Conservation (phyloP, 148 eudicot genomes). For the Rhododendron ferrugineum region DNA sequence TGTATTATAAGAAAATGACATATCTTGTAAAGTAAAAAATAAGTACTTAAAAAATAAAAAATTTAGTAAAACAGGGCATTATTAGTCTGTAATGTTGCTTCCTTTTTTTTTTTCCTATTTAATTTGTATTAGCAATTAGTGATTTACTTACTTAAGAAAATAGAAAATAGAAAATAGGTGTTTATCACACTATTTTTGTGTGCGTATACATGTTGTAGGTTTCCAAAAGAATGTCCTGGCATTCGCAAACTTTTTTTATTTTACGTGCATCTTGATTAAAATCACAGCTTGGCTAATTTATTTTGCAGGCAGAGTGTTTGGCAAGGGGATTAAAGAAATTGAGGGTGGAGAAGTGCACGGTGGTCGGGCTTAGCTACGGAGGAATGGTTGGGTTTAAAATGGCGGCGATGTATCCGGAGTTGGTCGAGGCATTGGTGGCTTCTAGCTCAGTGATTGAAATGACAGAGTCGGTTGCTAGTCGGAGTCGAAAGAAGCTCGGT, state of each 20-base stretch:
- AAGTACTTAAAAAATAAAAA: too few relatives aligned
- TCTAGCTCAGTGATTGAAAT: constrained; percentile 23
- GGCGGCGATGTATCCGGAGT: constrained; percentile 37
- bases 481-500: constrained; percentile 20
- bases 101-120: too few relatives aligned
- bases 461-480: constrained; percentile 25
- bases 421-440: constrained; percentile 42
- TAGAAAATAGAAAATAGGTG: too few relatives aligned
- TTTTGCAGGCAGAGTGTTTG: constrained; percentile 45
- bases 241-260: too few relatives aligned
- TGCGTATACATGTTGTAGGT: too few relatives aligned
- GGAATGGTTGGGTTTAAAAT: constrained; percentile 44
- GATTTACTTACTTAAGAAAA: too few relatives aligned
- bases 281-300: not conserved
- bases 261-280: not conserved
- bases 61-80: too few relatives aligned
- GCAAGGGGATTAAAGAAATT: constrained; percentile 32
- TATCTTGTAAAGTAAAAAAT: too few relatives aligned
- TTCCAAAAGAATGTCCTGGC: too few relatives aligned
- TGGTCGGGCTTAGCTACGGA: constrained; percentile 56
- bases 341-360: constrained; percentile 33
- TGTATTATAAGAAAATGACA: fast-evolving
- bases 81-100: too few relatives aligned
- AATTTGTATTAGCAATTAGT: too few relatives aligned
- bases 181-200: too few relatives aligned